Base-by-base conservation (phyloP, 1,284 basidiomycete genomes). In the Anthracocystis setariae region DNA sequence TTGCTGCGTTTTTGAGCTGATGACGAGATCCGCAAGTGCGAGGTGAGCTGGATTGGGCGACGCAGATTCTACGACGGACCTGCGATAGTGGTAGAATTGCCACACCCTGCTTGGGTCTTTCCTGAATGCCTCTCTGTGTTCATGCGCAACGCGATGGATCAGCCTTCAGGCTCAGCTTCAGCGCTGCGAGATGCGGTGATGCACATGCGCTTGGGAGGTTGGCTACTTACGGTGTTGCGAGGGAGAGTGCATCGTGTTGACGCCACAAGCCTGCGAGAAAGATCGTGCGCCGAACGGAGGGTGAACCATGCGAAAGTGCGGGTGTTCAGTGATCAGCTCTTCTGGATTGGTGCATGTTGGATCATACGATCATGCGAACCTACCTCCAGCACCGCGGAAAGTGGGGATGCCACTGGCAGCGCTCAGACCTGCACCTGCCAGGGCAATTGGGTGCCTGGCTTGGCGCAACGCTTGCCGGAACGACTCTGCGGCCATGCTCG, bases 391-490 rank as follows among this genome's bases (percentile, higher is more conserved):
- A 12, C 87, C 88, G 75, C 88, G 82, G 78, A 88, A 90, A 0
- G 88, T 89, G 5, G 88, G 86, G 18, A 89, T 89, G 2, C 88
- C 88, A 87, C 60, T 57, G 24, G 50, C 74, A 81, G 42, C 54
- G 87, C 88, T 87, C 42, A 88, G 88, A 8, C 88, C 88, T 47
- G 88, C 89, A 8, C 89, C 88, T 21, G 88, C 86, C 1, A 89
- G 77, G 17, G 86, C 85, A 3, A 89, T 83, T 39, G 89, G 85
- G 53, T 86, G 84, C 62, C 86, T 86, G 5, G 84, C 83, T 7
- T 76, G 66, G n/a, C 63, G 59, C 8, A 86, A 69, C 0, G 77
- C 73, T 8, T 70, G 58, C 12, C 72, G 76, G 60, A 85, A 85
- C 4, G 77, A 56, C 10, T 65, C 55, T 24, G 55, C 55, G 3